Base-by-base conservation (phyloP, 257 asterid species). In the Primulina eburnea region DNA sequence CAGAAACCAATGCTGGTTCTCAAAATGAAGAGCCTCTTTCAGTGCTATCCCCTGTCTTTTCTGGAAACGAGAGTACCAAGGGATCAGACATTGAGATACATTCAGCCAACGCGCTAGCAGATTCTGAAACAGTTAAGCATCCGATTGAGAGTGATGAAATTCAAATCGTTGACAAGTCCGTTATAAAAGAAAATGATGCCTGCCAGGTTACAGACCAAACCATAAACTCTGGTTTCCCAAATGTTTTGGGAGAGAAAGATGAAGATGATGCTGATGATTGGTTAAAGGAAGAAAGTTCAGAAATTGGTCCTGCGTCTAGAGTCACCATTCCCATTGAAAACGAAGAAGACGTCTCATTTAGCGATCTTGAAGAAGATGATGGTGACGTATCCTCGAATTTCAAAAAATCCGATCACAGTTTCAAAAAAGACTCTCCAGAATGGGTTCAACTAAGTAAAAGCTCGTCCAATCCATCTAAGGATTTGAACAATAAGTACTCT, bases 321-420 rank as follows among this genome's bases (percentile, higher is more conserved):
- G 75, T 85, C 67, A 63, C 78, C 55, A 82, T 81, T 57, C 83
- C 86, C 38, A 69, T 89, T 21, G 92, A 82, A 79, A 84, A 86
- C 38, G 99, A 95, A 14, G 99, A 94, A 38, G 99, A 92, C 21
- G 99, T 95, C 67, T 89, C 99, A 2, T 95, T 95, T 67, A 95
- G 99, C 74, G 99, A 95, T 82, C 98, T 95, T 64, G 99, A 95
- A 77, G 99, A 93, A 35, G 95, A 94, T 7, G 98, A 95, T 68
- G 87, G 60, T 11, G 97, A 89, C 21, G 76, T 60, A 37, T 81
- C 88, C 3, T 65, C 83, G 7, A 88, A 74, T 74, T 75, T 75
- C 33, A 86, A 85, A 79, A 88, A 84, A 74, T 74, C 82, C 7
- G 79, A 80, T 67, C 47, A 69, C 80, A 79, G 85, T 61, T 85